These are phyloP conservation scores for Pisolithus marmoratus DNA, from an alignment of 768 basidiomycete genomes.

Conservation along the genomic window DNA sequence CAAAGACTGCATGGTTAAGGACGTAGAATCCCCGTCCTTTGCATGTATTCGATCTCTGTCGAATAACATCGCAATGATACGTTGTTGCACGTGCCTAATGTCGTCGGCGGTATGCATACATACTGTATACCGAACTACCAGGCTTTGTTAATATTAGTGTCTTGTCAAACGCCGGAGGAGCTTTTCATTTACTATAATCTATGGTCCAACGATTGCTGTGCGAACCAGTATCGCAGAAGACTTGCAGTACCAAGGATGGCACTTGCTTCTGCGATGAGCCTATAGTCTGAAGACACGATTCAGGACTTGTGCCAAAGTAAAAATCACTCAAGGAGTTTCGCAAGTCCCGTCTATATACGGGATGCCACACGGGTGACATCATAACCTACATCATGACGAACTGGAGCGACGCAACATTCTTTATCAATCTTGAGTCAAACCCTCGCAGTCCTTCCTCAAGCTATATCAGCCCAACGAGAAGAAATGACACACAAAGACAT, in stretches of 20 bases:
- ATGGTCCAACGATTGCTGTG: too few species aligned
- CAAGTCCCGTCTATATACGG: too few species aligned
- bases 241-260: neutral
- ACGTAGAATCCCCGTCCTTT: slow-evolving; percentile 32
- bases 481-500: slow-evolving; percentile 13
- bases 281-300: too few species aligned
- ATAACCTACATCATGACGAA: neutral
- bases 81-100: neutral
- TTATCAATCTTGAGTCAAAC: neutral
- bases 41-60: neutral
- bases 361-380: neutral
- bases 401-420: neutral
- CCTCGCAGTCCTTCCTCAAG: neutral
- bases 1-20: slow-evolving; percentile 84
- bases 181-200: too few species aligned
- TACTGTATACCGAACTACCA: too few species aligned
- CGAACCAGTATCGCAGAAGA: too few species aligned
- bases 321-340: too few species aligned
- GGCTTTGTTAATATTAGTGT: too few species aligned
- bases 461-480: neutral
- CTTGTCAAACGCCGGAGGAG: too few species aligned
- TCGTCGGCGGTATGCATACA: too few species aligned
- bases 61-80: neutral
- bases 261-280: neutral
- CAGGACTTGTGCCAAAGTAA: too few species aligned